These are phyloP conservation scores for Didymella pinodella DNA, from an alignment of 2,329 filamentous ascomycete genomes.

Conservation along the genomic window DNA sequence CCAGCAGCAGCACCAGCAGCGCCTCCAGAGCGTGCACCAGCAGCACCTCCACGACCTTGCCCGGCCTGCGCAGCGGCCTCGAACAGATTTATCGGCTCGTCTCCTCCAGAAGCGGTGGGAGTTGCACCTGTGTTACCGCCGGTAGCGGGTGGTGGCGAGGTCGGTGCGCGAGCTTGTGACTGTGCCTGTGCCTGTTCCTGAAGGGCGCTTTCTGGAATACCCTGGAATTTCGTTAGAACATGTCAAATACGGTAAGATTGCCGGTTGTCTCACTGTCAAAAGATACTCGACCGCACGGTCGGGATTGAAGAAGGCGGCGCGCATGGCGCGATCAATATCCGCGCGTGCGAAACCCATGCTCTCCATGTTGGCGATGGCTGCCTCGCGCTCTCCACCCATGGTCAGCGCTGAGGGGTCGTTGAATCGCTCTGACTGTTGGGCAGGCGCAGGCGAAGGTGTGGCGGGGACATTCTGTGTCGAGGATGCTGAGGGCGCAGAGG, in stretches of 20 bases:
- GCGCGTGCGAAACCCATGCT: slow-evolving; percentile 92
- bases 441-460: slow-evolving; percentile 59
- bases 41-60: slow-evolving; percentile 57
- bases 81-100: slow-evolving; percentile 84
- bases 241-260: slow-evolving; percentile 6
- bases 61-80: slow-evolving; percentile 86
- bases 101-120: slow-evolving; percentile 56
- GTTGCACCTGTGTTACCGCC: slow-evolving; percentile 56
- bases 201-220: slow-evolving; percentile 85
- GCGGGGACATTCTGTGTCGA: slow-evolving; percentile 59
- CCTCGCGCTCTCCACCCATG: slow-evolving; percentile 81
- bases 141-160: slow-evolving; percentile 53
- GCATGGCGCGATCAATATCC: slow-evolving; percentile 92
- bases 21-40: slow-evolving; percentile 56
- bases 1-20: slow-evolving; percentile 58
- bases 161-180: slow-evolving; percentile 52
- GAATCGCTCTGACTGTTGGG: slow-evolving; percentile 59
- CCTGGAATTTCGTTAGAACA: slow-evolving; percentile 61
- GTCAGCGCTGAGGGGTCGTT: slow-evolving; percentile 83
- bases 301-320: slow-evolving; percentile 95
- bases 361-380: slow-evolving; percentile 91
- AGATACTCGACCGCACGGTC: slow-evolving; percentile 98
- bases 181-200: slow-evolving; percentile 67
- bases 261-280: slow-evolving; percentile 70
- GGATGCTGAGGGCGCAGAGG: slow-evolving; percentile 50